Percentiles rank a stretch among this genome's conserved stretches.
These are phyloP conservation scores for Calonectria pteridis DNA, from an alignment of 2,329 filamentous ascomycete genomes.

Conservation along the genomic window DNA sequence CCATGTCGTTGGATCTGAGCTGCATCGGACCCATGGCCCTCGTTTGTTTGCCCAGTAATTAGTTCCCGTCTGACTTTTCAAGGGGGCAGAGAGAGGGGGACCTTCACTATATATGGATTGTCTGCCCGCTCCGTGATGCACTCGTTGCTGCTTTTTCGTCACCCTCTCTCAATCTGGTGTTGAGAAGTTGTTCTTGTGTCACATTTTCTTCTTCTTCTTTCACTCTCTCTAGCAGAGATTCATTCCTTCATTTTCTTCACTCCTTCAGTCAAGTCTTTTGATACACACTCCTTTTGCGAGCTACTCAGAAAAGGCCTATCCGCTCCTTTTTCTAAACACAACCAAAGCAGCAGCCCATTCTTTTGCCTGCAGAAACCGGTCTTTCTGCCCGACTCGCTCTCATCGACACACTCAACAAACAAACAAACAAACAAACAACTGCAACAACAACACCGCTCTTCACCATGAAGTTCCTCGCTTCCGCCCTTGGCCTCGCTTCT, in stretches of 20 bases:
- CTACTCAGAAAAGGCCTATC: slow-evolving; percentile 22
- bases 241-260: slow-evolving; percentile 31
- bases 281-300: slow-evolving; percentile 37
- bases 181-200: slow-evolving; percentile 30
- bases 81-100: slow-evolving; percentile 6
- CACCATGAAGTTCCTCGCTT: slow-evolving; percentile 54
- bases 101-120: slow-evolving; percentile 34
- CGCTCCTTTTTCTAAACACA: slow-evolving; percentile 15
- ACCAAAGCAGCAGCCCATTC: slow-evolving; percentile 22
- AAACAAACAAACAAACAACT: not conserved
- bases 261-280: slow-evolving; percentile 27
- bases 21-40: slow-evolving; percentile 4
- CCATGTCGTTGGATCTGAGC: slow-evolving; percentile 14
- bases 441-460: slow-evolving; percentile 2
- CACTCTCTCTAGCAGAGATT: slow-evolving; percentile 24
- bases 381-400: slow-evolving; percentile 32
- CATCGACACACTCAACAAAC: not conserved
- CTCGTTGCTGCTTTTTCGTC: slow-evolving; percentile 25
- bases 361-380: slow-evolving; percentile 40
- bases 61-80: slow-evolving; percentile 11
- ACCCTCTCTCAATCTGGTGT: slow-evolving; percentile 35
- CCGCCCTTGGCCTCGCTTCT: slow-evolving; percentile 52
- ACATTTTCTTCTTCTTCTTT: slow-evolving; percentile 22
- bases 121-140: slow-evolving; percentile 17
- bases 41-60: slow-evolving; percentile 3